phyloP scores from a whole-genome alignment of 139 green algal genomes.

The Tetradesmus obliquus region DNA sequence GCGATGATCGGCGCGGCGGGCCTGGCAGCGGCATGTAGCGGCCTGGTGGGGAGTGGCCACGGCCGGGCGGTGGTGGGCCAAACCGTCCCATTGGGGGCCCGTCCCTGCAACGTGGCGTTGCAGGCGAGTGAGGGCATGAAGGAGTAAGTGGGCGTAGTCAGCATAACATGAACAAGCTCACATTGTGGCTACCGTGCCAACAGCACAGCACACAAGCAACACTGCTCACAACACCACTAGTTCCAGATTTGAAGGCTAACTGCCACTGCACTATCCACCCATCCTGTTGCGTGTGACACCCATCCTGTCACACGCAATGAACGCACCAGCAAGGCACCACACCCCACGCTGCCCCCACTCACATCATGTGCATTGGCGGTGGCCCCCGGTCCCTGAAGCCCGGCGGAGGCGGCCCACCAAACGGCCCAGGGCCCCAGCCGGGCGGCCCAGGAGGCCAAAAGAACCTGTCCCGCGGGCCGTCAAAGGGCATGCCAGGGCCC shows the following conservation, averaged over 20 bases:
- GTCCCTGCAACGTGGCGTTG: background rate
- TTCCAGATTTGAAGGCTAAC: background rate
- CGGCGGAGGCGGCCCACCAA: background rate
- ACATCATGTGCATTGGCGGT: slow-evolving; percentile 24
- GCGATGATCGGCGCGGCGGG: background rate
- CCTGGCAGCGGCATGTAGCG: background rate
- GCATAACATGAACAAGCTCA: background rate
- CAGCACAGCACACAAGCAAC: background rate
- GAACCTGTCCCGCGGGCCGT: background rate
- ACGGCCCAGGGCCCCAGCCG: slow-evolving; percentile 1
- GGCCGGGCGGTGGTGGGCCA: background rate
- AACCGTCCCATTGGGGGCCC: background rate
- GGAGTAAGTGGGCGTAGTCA: background rate
- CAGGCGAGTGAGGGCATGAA: too few species aligned
- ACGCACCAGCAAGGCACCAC: background rate
- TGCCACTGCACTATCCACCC: background rate
- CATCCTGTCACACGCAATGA: background rate
- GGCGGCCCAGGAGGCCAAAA: slow-evolving; percentile 1
- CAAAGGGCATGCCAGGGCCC: slow-evolving; percentile 6
- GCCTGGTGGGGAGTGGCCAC: background rate
- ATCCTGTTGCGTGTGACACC: background rate
- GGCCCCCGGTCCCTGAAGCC: slow-evolving; percentile 24
- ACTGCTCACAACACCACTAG: background rate
- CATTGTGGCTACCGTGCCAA: background rate
- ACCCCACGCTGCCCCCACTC: background rate